Conservation (phyloP, 441 rosid species). For the Bruguiera hainesii region DNA sequence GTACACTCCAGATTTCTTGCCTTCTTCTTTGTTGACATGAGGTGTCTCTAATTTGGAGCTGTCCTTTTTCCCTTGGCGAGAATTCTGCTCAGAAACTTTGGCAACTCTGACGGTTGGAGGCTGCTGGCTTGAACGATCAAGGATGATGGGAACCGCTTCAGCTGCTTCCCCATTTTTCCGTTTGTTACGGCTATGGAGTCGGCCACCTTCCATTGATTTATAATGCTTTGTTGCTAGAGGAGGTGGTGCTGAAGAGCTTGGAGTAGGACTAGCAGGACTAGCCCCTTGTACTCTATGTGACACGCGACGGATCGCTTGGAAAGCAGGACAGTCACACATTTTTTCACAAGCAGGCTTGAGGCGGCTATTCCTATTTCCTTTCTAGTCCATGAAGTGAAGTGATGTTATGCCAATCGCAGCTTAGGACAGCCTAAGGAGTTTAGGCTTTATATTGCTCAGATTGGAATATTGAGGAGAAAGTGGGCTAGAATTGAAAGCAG, state of each 20-base stretch:
- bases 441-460: not conserved
- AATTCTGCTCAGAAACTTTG: conserved; percentile 1
- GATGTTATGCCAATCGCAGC: not conserved
- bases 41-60: not conserved
- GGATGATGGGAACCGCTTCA: conserved; percentile 7
- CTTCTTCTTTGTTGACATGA: conserved; percentile 1
- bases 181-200: not conserved
- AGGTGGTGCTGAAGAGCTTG: conserved; percentile 9
- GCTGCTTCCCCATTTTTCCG: not conserved
- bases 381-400: conserved; percentile 26
- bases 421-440: not conserved
- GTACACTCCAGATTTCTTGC: conserved; percentile 12
- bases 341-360: conserved; percentile 25
- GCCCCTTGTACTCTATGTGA: conserved; percentile 4
- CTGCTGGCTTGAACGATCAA: conserved; percentile 8
- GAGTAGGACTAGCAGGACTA: not conserved
- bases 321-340: conserved; percentile 23
- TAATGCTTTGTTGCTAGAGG: not conserved
- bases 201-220: not conserved
- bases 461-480: not conserved
- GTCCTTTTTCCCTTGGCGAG: not conserved
- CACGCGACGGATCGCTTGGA: conserved; percentile 22
- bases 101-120: not conserved
- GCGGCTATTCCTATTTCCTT: conserved; percentile 12
- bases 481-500: not conserved